phyloP scores from a whole-genome alignment of 2,329 filamentous ascomycete genomes.

The Dryadomyces sulphureus region DNA sequence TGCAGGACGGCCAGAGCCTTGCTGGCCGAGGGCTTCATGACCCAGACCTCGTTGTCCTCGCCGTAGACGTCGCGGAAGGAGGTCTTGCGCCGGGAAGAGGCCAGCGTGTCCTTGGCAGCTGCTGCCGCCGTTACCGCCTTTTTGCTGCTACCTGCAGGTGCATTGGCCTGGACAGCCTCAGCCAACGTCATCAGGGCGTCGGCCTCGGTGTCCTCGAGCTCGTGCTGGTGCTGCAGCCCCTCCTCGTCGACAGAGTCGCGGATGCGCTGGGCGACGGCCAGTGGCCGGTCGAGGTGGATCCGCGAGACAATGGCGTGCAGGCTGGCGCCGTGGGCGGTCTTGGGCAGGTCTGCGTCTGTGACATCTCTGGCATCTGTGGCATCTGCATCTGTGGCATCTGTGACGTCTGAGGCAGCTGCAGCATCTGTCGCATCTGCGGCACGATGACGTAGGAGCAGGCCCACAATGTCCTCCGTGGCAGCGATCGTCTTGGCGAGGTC shows the following conservation, averaged over 20 bases:
- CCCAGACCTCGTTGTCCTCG: constrained; percentile 45
- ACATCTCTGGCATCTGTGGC: constrained; percentile 5
- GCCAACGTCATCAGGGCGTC: constrained; percentile 59
- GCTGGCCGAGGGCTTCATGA: constrained; percentile 58
- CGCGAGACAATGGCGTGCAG: constrained; percentile 34
- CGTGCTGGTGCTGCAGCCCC: constrained; percentile 67
- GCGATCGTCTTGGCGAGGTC: constrained; percentile 68
- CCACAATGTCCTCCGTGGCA: constrained; percentile 52
- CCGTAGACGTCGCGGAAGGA: constrained; percentile 43
- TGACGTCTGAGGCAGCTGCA: constrained; percentile 6
- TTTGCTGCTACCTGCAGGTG: background rate
- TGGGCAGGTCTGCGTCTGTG: background rate
- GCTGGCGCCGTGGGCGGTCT: constrained; percentile 19
- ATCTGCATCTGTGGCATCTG: background rate
- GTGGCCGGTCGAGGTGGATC: constrained; percentile 52
- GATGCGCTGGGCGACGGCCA: constrained; percentile 56
- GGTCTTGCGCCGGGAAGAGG: background rate
- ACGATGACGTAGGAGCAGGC: constrained; percentile 23
- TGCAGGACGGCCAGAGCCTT: constrained; percentile 52
- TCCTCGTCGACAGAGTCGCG: constrained; percentile 79
- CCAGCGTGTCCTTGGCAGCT: background rate
- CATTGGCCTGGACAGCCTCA: constrained; percentile 40
- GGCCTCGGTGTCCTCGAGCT: constrained; percentile 57
- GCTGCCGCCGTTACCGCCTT: constrained; percentile 2
- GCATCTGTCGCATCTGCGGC: background rate